These are phyloP conservation scores for Tetrahymena borealis DNA, from an alignment of 73 alveolate genomes.

Conservation along the genomic window DNA sequence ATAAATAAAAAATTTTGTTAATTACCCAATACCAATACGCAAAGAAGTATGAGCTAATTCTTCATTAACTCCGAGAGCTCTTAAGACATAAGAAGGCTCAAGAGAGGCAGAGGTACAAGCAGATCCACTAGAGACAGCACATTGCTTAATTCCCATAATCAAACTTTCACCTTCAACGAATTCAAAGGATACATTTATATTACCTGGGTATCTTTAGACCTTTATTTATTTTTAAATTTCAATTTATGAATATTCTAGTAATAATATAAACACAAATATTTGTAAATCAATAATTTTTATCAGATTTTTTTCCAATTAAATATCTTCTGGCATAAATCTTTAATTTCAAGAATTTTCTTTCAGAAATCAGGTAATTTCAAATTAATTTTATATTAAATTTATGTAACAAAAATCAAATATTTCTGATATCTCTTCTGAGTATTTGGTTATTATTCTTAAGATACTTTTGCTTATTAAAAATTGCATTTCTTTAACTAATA, in stretches of 20 bases:
- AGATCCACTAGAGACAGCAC: conserved; percentile 93
- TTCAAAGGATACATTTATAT: conserved; percentile 80
- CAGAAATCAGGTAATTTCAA: background rate
- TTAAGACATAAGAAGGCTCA: conserved; percentile 88
- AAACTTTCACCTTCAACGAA: conserved; percentile 96
- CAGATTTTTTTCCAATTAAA: background rate
- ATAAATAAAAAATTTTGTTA: background rate
- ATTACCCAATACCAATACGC: conserved; percentile 83
- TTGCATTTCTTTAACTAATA: conserved; percentile 14
- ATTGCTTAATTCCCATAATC: conserved; percentile 70
- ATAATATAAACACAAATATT: background rate
- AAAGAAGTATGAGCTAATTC: conserved; percentile 86
- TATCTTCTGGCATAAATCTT: background rate
- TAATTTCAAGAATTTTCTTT: background rate
- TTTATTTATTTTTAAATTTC: background rate
- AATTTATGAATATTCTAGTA: background rate
- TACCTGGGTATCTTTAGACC: conserved; percentile 61
- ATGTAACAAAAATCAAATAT: background rate
- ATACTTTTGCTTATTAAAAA: too few relatives aligned
- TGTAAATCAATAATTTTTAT: background rate
- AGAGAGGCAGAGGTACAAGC: conserved; percentile 97
- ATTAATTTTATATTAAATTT: background rate
- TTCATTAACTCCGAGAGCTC: conserved; percentile 90
- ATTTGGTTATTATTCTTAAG: too few relatives aligned
- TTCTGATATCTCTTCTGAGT: conserved; percentile 4